Evolutionary conservation across 345 rosid genomes (phyloP).

Genomic region (Lepidium africanum): DNA sequence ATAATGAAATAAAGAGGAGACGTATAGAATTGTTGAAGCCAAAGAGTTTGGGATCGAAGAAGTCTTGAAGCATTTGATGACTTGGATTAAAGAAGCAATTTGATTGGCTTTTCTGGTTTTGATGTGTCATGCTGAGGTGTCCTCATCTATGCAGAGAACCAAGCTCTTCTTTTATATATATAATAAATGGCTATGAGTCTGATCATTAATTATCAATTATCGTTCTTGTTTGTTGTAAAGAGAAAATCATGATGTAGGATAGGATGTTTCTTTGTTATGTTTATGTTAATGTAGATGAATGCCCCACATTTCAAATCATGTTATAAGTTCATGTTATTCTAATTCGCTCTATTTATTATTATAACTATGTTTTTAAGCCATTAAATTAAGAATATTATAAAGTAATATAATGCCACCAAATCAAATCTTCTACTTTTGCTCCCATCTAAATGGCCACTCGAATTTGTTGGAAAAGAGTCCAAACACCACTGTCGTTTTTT

Average conservation of each 20-base stretch:
- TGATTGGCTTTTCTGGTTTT: too few relatives aligned
- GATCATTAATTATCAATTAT: too few relatives aligned
- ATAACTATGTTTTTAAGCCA: neutral
- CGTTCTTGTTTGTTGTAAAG: neutral
- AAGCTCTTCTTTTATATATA: too few relatives aligned
- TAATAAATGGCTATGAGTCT: neutral
- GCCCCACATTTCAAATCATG: conserved; percentile 71
- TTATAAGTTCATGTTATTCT: conserved; percentile 22
- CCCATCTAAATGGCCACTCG: conserved; percentile 20
- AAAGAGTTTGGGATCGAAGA: too few relatives aligned
- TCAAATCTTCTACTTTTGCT: conserved; percentile 11
- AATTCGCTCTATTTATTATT: conserved; percentile 17
- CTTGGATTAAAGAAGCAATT: too few relatives aligned
- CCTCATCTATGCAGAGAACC: too few relatives aligned
- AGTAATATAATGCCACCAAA: conserved; percentile 16
- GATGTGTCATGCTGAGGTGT: too few relatives aligned
- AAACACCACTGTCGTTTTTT: neutral
- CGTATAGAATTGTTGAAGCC: too few relatives aligned
- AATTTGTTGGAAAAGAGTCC: conserved; percentile 14
- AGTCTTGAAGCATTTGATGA: too few relatives aligned
- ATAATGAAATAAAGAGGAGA: too few relatives aligned
- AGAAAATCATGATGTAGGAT: neutral
- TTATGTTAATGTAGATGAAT: conserved; percentile 2
- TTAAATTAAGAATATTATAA: neutral
- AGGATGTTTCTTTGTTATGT: neutral